Evolutionary conservation across 2,329 filamentous ascomycete species (phyloP).

Genomic region (Diplodia corticola): DNA sequence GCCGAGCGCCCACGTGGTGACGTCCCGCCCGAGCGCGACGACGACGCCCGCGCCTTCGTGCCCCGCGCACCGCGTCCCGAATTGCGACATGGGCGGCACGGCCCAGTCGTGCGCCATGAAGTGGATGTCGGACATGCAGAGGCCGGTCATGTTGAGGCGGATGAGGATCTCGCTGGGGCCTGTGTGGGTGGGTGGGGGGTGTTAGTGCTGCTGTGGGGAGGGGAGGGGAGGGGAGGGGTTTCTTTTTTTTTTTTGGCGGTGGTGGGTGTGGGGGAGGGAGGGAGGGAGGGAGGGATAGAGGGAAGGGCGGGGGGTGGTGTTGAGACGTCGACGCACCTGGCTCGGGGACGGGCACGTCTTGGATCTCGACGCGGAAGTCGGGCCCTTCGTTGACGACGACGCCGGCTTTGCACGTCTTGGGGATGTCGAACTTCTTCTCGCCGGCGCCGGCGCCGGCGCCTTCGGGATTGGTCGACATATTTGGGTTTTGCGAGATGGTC

Average conservation of each 20-base stretch:
- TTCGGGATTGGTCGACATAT: conserved; percentile 12
- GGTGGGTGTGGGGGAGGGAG: neutral
- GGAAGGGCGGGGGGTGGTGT: neutral
- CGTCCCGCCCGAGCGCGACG: conserved; percentile 56
- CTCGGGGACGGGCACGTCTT: conserved; percentile 50
- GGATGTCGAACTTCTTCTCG: conserved; percentile 41
- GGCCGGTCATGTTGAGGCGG: conserved; percentile 58
- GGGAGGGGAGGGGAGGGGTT: neutral
- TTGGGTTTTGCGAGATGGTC: too few species aligned
- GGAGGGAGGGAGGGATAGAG: neutral
- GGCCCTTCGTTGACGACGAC: conserved; percentile 55
- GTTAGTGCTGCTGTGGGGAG: neutral
- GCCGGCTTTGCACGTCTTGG: conserved; percentile 54
- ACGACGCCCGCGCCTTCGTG: conserved; percentile 62
- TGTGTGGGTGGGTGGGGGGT: conserved; percentile 26
- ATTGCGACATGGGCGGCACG: conserved; percentile 38
- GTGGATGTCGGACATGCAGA: conserved; percentile 60
- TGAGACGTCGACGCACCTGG: conserved; percentile 39
- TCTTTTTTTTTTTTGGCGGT: neutral
- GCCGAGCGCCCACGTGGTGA: conserved; percentile 53
- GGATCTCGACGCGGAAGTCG: conserved; percentile 50
- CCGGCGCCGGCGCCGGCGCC: neutral
- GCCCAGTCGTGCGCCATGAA: conserved; percentile 58
- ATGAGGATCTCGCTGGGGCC: conserved; percentile 58
- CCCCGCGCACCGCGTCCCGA: conserved; percentile 50